Percentiles rank a stretch among this genome's conserved stretches.
Conservation (phyloP, 176 grass and related monocot genomes). For the Musa beccarii region DNA sequence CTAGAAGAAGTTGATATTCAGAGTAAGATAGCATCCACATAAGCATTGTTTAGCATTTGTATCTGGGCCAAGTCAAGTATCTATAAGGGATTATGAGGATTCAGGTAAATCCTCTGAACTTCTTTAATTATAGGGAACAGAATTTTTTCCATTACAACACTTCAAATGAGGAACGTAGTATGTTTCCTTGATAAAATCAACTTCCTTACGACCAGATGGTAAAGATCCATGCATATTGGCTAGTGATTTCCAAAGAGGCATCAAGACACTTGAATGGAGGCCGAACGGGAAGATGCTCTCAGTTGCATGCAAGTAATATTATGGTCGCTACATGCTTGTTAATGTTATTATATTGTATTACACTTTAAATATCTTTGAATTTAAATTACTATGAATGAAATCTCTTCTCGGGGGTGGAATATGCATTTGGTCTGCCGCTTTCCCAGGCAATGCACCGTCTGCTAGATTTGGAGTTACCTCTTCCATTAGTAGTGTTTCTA, state of each 20-base stretch:
- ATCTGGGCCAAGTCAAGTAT: constrained; percentile 67
- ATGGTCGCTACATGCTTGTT: neutral
- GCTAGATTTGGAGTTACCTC: constrained; percentile 48
- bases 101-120: constrained; percentile 37
- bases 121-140: neutral
- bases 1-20: constrained; percentile 62
- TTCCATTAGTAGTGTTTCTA: constrained; percentile 49
- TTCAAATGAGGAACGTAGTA: too few species aligned
- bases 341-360: neutral
- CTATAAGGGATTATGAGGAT: constrained; percentile 61
- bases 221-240: constrained; percentile 80
- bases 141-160: too few species aligned
- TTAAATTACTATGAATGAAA: too few species aligned
- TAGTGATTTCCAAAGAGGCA: constrained; percentile 58
- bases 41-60: constrained; percentile 85
- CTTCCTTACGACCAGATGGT: constrained; percentile 35
- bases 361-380: neutral
- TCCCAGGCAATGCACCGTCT: constrained; percentile 64
- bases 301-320: constrained; percentile 67
- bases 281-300: constrained; percentile 93
- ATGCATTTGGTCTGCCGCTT: constrained; percentile 94
- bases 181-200: constrained; percentile 6
- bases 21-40: constrained; percentile 60
- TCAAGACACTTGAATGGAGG: constrained; percentile 80
- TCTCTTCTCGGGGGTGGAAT: constrained; percentile 55